Evolutionary conservation across 148 eudicot genomes (phyloP), one percentile per base, ranked within the genome.

Genomic region (Rhododendron kiyosumense): DNA sequence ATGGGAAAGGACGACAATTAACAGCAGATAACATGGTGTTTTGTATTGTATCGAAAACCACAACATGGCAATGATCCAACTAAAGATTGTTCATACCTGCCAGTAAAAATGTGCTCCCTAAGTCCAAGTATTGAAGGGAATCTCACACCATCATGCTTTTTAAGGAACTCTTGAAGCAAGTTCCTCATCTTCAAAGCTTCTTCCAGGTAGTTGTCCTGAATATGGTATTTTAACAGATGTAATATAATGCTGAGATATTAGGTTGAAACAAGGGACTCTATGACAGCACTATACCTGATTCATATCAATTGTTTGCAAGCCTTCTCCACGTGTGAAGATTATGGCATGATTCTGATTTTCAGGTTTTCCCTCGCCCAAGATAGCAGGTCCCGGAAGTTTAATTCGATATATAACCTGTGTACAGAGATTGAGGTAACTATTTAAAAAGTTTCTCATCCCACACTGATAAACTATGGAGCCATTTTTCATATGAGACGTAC

Each of bases 111-210:
- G 86, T 97, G 99, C 90, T 97, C 99, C 87, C 99, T 91, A 81
- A 97, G 94, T 75, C 99, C 99, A 86, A 97, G 96, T 81, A 97
- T 95, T 7, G 98, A 91, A 83, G 99, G 99, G 87, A 88, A 61
- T 79, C 98, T 91, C 79, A 97, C 98, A 74, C 94, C 96, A 89
- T 97, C 99, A 85, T 95, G 98, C 89, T 90, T 94, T 85, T 86
- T 91, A 52, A 95, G 95, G 88, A 97, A 97, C 89, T 97, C 99
- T 91, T 97, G 91, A 91, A 97, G 98, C 87, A 97, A 92, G 83
- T 97, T 97, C 89, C 99, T 93, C 99, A 97, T 95, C 90, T 97
- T 97, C 65, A 97, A 89, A 84, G 99, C 98, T 90, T 97, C 99
- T 90, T 97, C 99, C 98, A 97, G 91, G 96, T 95, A 97, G 89